Conservation (phyloP, 1,284 basidiomycete genomes). For the Cutaneotrichosporon cutaneum region DNA sequence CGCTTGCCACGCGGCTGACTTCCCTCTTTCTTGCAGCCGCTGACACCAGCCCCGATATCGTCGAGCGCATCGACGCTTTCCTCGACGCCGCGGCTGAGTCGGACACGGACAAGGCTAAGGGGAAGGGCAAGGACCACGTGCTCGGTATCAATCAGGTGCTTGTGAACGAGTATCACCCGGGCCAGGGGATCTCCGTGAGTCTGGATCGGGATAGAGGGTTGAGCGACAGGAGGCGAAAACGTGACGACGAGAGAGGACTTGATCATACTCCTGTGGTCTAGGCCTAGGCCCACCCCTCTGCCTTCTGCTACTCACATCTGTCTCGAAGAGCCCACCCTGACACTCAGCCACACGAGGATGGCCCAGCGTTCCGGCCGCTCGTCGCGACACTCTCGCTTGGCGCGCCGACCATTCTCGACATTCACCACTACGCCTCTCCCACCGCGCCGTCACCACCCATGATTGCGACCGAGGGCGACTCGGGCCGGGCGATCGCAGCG, state of each 20-base stretch:
- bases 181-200: conserved; percentile 86
- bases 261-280: too few species aligned
- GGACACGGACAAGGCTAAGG: conserved; percentile 56
- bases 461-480: conserved; percentile 26
- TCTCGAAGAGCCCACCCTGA: too few species aligned
- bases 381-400: conserved; percentile 87
- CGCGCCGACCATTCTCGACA: conserved; percentile 78
- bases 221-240: too few species aligned
- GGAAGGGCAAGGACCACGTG: conserved; percentile 57
- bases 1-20: too few species aligned
- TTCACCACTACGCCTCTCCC: conserved; percentile 65
- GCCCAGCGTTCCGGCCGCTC: conserved; percentile 79
- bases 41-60: conserved; percentile 67
- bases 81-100: conserved; percentile 26
- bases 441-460: conserved; percentile 48
- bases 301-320: too few species aligned
- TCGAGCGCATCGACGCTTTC: conserved; percentile 60
- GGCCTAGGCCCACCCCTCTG: too few species aligned
- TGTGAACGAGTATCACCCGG: conserved; percentile 82
- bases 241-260: too few species aligned
- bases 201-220: background rate
- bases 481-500: conserved; percentile 60
- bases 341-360: conserved; percentile 86
- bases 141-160: conserved; percentile 74
- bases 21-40: background rate